Conservation (phyloP, 2,329 filamentous ascomycete genomes). For the Calonectria montana region DNA sequence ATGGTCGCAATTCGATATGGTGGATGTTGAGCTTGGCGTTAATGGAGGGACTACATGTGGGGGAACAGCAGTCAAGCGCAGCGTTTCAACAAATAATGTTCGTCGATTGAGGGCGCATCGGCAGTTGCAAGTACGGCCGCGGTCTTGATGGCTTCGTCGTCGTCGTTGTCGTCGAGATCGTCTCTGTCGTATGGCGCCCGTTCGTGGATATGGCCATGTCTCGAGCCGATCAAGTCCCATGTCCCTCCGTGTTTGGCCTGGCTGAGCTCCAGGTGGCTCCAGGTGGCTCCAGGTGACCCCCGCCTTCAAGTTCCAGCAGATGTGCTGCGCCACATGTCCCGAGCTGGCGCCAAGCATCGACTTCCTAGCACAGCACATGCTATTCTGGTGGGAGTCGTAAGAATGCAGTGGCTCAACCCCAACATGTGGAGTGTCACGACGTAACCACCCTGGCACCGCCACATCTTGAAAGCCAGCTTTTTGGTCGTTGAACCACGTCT, state of each 20-base stretch:
- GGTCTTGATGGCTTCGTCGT: constrained; percentile 15
- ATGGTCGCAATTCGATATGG: constrained; percentile 47
- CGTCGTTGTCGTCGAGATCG: constrained; percentile 28
- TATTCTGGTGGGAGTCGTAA: constrained; percentile 1
- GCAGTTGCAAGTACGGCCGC: constrained; percentile 5
- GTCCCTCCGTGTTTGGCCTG: constrained; percentile 23
- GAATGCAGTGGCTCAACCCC: constrained; percentile 25
- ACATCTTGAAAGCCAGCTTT: constrained; percentile 35
- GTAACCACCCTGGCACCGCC: constrained; percentile 41
- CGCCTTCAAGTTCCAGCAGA: constrained; percentile 20
- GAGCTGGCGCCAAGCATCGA: constrained; percentile 13
- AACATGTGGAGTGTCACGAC: constrained; percentile 40
- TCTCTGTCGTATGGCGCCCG: constrained; percentile 27
- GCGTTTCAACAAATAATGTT: neutral
- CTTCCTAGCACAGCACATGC: constrained; percentile 28
- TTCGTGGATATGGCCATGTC: constrained; percentile 33
- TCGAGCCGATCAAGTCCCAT: constrained; percentile 29
- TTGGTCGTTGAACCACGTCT: constrained; percentile 35
- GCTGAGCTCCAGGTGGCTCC: constrained; percentile 22
- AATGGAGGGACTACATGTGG: constrained; percentile 47
- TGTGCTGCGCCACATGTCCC: constrained; percentile 39
- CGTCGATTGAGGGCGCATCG: constrained; percentile 14
- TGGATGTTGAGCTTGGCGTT: constrained; percentile 33
- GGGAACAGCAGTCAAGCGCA: constrained; percentile 19
- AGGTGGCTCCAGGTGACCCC: constrained; percentile 26